Evolutionary conservation across 352 stramenopile genomes (phyloP), one percentile per base, ranked within the genome.

Genomic region (Pythium periplocum): DNA sequence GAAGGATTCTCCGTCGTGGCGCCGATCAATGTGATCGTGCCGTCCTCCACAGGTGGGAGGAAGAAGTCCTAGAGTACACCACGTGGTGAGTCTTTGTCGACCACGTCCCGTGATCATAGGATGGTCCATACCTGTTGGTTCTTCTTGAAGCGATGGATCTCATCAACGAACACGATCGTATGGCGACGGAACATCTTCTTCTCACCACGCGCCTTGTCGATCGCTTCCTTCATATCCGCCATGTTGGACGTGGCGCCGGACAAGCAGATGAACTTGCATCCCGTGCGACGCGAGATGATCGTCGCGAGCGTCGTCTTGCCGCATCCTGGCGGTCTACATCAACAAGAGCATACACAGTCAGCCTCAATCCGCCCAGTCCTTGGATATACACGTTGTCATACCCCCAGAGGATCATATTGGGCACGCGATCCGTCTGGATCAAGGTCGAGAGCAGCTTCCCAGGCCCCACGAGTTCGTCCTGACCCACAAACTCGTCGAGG

Each of bases 141-240:
- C 61, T 95, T 95, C 53, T 90, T 95, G 62, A 92, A 94, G 5
- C 83, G 78, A 58, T 96, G 86, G 50, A 96, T 88, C 61, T 96
- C 86, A 42, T 96, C 86, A 1, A 95, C 80, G 47, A 96, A 96
- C 12, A 96, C 71, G 31, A 93, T 90, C 0, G 86, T 94, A 30
- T 75, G 69, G 46, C 83, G 61, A 10, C 64, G 62, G 4, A 86
- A 71, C 51, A 92, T 64, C 47, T 83, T 82, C 17, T 61, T 64
- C 56, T 95, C 82, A 0, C 71, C 73, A 45, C 69, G 62, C 1
- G 86, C 86, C 55, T 81, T 76, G 30, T 91, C 83, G 31, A 92
- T 67, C 1, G 86, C 80, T 6, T 90, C 81, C 36, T 80, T 79
- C 61, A 95, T 82, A 32, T 90, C 82, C 12, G 68, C 70, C 7